A percentile compares a stretch with the other conserved stretches of the same genome.
These are phyloP conservation scores for Stylosanthes scabra DNA, from an alignment of 331 rosid genomes.

Conservation along the genomic window DNA sequence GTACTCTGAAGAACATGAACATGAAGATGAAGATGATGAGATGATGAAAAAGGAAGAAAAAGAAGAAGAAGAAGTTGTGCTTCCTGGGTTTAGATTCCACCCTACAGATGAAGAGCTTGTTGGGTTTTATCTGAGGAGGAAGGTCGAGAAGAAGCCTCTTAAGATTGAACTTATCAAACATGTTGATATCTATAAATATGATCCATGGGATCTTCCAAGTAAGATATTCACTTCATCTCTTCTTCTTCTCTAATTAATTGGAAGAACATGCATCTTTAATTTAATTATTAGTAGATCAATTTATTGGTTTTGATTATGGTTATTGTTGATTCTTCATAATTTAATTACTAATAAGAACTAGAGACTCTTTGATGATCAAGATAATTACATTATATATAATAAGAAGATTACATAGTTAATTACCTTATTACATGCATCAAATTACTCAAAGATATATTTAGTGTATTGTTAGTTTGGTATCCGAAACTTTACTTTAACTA, in stretches of 20 bases:
- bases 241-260: background rate
- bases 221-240: conserved; percentile 28
- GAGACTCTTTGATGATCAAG: background rate
- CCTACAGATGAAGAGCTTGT: conserved; percentile 98
- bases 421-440: too few relatives aligned
- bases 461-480: too few relatives aligned
- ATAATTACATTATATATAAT: too few relatives aligned
- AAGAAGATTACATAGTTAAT: too few relatives aligned
- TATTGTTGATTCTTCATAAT: background rate
- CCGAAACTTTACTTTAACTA: too few relatives aligned
- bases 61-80: conserved; percentile 45
- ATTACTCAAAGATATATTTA: background rate
- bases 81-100: conserved; percentile 94
- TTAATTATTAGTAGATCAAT: too few relatives aligned
- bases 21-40: background rate
- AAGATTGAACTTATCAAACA: conserved; percentile 85
- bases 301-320: background rate
- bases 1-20: background rate
- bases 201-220: conserved; percentile 99
- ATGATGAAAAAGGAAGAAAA: conserved; percentile 41
- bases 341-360: conserved; percentile 2
- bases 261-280: too few relatives aligned
- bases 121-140: conserved; percentile 78
- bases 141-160: conserved; percentile 74
- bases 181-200: conserved; percentile 87